Conservation (phyloP, 768 basidiomycete species). For the Pisolithus sp. region DNA sequence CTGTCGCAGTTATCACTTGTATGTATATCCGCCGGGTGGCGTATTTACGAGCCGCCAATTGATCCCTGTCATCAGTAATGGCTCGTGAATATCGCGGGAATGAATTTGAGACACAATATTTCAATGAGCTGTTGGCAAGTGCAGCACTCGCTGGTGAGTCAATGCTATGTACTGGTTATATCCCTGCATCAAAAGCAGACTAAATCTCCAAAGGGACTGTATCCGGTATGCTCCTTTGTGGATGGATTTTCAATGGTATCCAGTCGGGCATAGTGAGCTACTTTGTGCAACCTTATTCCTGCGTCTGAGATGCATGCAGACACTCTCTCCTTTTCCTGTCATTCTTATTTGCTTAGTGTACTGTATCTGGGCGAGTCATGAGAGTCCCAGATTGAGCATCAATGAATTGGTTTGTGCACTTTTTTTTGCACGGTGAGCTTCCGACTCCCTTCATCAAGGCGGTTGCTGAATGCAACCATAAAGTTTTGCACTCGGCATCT, state of each 20-base stretch:
- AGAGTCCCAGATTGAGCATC: too few species aligned
- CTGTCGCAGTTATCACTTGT: constrained; percentile 59
- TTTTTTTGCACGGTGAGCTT: too few species aligned
- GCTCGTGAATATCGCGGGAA: constrained; percentile 61
- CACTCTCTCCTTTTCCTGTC: constrained; percentile 80
- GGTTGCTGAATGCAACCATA: too few species aligned
- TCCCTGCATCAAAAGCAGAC: constrained; percentile 63
- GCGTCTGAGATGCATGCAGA: constrained; percentile 36
- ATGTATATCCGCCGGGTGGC: constrained; percentile 15
- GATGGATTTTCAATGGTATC: constrained; percentile 77
- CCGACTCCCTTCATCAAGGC: constrained; percentile 38
- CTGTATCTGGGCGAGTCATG: too few species aligned
- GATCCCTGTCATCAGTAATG: constrained; percentile 43
- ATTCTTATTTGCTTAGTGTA: too few species aligned
- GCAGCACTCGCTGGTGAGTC: constrained; percentile 77
- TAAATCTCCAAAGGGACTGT: constrained; percentile 70
- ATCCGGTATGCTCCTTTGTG: constrained; percentile 79
- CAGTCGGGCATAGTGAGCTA: constrained; percentile 77
- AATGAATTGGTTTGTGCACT: too few species aligned
- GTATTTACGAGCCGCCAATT: not conserved
- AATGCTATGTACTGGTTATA: constrained; percentile 46
- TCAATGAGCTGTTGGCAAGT: constrained; percentile 56
- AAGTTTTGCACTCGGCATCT: too few species aligned
- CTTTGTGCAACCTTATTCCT: not conserved
- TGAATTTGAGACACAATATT: constrained; percentile 45